phyloP scores from a whole-genome alignment of 257 asterid genomes.

The Solanum ahanhuiri region DNA sequence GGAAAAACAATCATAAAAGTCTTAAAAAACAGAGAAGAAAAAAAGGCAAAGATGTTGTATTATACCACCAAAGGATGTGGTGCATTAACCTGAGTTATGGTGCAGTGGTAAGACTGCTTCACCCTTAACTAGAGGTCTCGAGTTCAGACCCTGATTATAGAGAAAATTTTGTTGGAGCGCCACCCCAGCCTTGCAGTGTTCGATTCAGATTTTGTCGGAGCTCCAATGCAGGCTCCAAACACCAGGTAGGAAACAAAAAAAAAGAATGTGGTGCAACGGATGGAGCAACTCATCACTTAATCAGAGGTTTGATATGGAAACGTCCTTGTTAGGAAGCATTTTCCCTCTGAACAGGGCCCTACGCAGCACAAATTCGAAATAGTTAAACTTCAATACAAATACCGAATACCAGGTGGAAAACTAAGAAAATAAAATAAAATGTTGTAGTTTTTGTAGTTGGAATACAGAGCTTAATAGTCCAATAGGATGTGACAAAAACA shows the following conservation, averaged over 20 bases:
- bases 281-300: background rate
- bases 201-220: too few species aligned
- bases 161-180: background rate
- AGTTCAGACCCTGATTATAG: accelerated
- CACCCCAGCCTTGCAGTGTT: background rate
- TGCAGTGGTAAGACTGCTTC: accelerated
- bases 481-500: background rate
- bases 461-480: background rate
- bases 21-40: background rate
- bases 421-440: too few species aligned
- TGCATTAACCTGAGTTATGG: background rate
- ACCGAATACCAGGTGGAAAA: too few species aligned
- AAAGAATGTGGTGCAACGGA: too few species aligned
- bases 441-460: background rate
- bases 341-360: background rate
- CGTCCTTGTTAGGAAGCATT: background rate
- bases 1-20: background rate
- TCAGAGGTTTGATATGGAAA: too few species aligned
- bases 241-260: background rate
- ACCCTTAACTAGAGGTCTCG: too few species aligned
- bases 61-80: background rate
- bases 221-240: background rate
- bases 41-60: background rate
- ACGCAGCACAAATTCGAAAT: accelerated
- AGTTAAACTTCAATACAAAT: too few species aligned